Base-by-base conservation (phyloP, 352 stramenopile species). In the Phytophthora hibernalis region DNA sequence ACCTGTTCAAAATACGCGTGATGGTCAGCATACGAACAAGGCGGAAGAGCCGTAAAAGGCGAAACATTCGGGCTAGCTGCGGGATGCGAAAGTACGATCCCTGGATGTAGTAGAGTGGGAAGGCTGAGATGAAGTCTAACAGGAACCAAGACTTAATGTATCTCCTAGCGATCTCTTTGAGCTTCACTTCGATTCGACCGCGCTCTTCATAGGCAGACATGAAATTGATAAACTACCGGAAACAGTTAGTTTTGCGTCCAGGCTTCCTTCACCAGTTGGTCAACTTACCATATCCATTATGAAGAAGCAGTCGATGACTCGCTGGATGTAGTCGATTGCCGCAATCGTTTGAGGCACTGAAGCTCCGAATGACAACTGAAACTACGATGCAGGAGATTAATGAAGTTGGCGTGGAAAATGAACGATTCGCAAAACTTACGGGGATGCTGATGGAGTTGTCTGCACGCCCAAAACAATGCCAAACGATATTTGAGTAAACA, bases 401-500 rank as follows among this genome's bases (percentile, higher is more conserved):
- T 48, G 20, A 15, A 15, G 38, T 22, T 5, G 0, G 5, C 12
- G 9, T 3, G 7, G 16, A 15, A 9, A 16, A 26, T 12, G 10
- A 4, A 47, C 43, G 9, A 38, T 15, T 12, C 13, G 9, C 0
- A 0, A 2, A 50, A 85, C 84, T 20, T 72, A 93, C 87, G 24
- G 87, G 84, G 52, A 95, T 90, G 28, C 83, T 88, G 40, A 91
- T 33, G 0, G 81, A 86, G 42, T 95, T 95, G 47, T 95, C 87
- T 95, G 21, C 21, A 31, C 2, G 3, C 35, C 0, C 26, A 60
- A 31, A 33, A 5, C n/a, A 2, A 48, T 44, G 8, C n/a, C 28
- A 42, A 38, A 49, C 18, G 16, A 28, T 44, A 18, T 22, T 38
- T 51, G 31, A 15, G 5, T 48, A 47, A 16, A 16, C 42, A 30